Evolutionary conservation across 495 filamentous ascomycete genomes (phyloP).

Genomic region (Oidiodendron maius): DNA sequence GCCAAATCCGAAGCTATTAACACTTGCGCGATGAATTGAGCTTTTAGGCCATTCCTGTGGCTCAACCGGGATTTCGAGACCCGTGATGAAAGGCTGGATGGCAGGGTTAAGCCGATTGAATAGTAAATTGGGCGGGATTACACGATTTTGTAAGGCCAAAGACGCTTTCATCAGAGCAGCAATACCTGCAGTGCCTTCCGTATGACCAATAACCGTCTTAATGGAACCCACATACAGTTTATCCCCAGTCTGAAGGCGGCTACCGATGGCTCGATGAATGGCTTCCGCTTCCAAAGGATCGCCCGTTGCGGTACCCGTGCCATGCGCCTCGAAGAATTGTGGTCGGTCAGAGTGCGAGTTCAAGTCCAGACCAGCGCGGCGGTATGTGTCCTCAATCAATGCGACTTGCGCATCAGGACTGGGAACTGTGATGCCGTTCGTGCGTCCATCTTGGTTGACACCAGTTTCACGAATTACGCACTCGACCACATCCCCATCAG

Average conservation of each 20-base stretch:
- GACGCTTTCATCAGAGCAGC: constrained; percentile 54
- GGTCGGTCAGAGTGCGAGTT: background rate
- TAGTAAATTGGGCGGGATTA: constrained; percentile 52
- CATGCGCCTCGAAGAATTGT: constrained; percentile 18
- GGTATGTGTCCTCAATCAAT: constrained; percentile 49
- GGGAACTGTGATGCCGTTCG: constrained; percentile 53
- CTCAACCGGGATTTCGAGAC: constrained; percentile 37
- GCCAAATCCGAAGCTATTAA: constrained; percentile 62
- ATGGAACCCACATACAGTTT: constrained; percentile 42
- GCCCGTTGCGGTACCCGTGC: constrained; percentile 38
- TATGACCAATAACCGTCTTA: constrained; percentile 45
- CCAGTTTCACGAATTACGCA: constrained; percentile 55
- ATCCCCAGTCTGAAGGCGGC: background rate
- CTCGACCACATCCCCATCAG: constrained; percentile 50
- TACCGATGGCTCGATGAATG: constrained; percentile 12
- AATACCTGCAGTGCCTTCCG: constrained; percentile 43
- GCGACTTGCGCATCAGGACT: constrained; percentile 48
- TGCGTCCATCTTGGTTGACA: constrained; percentile 59
- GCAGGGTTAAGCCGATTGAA: constrained; percentile 45
- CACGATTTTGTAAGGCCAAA: constrained; percentile 42
- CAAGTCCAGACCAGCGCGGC: constrained; percentile 27
- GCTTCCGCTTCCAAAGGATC: constrained; percentile 15
- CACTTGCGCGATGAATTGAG: constrained; percentile 43
- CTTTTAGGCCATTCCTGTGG: constrained; percentile 34
- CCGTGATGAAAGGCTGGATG: constrained; percentile 32